phyloP scores from a whole-genome alignment of 345 rosid species.

The Salix suchowensis region DNA sequence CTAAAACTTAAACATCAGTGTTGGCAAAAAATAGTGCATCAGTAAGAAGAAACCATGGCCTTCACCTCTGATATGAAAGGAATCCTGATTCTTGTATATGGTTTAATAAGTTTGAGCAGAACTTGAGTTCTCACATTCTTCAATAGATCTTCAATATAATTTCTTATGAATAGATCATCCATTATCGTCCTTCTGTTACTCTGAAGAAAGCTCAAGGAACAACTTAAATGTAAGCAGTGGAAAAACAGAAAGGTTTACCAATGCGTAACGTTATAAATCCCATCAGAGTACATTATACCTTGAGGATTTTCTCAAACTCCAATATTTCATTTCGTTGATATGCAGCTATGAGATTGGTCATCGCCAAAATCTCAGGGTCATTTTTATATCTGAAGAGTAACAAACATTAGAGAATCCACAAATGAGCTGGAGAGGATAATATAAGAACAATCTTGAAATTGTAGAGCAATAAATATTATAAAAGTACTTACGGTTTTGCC shows the following conservation, averaged over 20 bases:
- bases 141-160: constrained; percentile 92
- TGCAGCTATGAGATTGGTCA: constrained; percentile 96
- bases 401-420: constrained; percentile 1
- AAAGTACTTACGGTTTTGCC: constrained; percentile 87
- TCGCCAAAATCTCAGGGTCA: constrained; percentile 97
- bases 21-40: background rate
- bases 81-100: constrained; percentile 84
- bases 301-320: constrained; percentile 95
- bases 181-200: constrained; percentile 90
- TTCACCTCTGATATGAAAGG: constrained; percentile 85
- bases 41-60: background rate
- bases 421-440: background rate
- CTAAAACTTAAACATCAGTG: background rate
- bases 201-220: constrained; percentile 30
- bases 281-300: constrained; percentile 40
- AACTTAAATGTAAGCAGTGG: background rate
- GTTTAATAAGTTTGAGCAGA: constrained; percentile 93
- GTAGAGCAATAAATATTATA: background rate
- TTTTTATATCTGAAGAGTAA: constrained; percentile 70
- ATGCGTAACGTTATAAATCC: background rate
- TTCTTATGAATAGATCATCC: constrained; percentile 95
- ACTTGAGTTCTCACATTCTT: constrained; percentile 99
- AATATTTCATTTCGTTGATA: constrained; percentile 93
- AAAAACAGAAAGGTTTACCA: background rate
- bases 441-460: background rate